Evolutionary conservation across 1,284 basidiomycete species (phyloP), one percentile per base, ranked within the genome.

Genomic region (Marasmius oreades): DNA sequence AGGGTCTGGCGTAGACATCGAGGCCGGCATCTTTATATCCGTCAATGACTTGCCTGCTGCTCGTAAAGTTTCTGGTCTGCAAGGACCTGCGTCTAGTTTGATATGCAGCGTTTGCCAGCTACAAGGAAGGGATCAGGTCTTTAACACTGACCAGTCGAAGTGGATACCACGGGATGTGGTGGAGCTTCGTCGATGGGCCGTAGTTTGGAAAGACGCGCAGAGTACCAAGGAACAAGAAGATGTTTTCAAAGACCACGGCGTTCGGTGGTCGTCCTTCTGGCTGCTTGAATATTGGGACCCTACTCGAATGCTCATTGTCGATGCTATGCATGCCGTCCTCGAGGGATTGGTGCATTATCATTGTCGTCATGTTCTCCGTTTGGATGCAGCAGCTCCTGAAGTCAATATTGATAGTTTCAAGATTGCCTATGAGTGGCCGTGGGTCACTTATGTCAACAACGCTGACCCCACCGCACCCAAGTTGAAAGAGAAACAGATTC

Each of bases 31-130:
- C 7, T 44, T 52, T 14, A n/a, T 59, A 2, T 59, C 55, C 14
- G 55, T 57, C 23, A 59, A 59, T 46, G 58, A 59, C n/a, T 33
- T 59, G 3, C 55, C 55, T 5, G 58, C 58, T 44, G 58, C 52
- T 51, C 52, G 55, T 18, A 59, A 57, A 20, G 47, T 59, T 3
- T 51, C 55, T 42, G 58, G 58, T 7, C 18, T 44, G 8, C 43
- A 44, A 18, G 43, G 43, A 10, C 8, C 18, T 18, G 22, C 10
- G 16, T 57, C 52, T 4, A 16, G 14, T 5, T 57, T 57, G 16
- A 34, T 57, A 6, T 57, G 52, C 39, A 51, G 18, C 26, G 37
- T 43, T 2, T 57, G 52, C 26, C 14, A 46, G 18, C 23, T 57
- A 24, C 46, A 11, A n/a, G 48, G 50, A 23, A 52, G 18, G 23